Evolutionary conservation across 2,329 filamentous ascomycete species (phyloP), one percentile per base, ranked within the genome.

Genomic region (Madurella mycetomatis): DNA sequence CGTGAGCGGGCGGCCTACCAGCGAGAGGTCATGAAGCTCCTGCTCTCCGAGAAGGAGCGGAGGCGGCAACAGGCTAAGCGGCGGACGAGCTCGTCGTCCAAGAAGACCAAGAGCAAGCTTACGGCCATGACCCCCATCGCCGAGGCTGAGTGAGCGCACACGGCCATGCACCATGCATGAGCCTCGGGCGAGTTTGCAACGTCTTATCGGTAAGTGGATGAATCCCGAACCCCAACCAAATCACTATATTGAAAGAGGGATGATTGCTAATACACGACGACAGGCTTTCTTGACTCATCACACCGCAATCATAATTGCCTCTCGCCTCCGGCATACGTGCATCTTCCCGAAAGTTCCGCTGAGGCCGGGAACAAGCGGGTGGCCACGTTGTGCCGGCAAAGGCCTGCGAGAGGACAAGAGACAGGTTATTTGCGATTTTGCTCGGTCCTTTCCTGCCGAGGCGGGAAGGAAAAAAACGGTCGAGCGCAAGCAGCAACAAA

Each of bases 21-120:
- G 67, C 76, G 75, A 59, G 78, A 83, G 69, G 75, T 76, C 46
- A 66, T 81, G 59, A 73, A 76, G 60, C 72, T 76, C 60, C 64
- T 81, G 47, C 67, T 78, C 59, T 66, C 64, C 60, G 80, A 83
- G 72, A 81, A 81, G 76, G 80, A 83, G 70, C 72, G 74, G 51
- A 73, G 79, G 40, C 73, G 74, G 57, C 71, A 74, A 59, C 64
- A 65, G 16, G 69, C 72, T 34, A 73, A 70, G 64, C 71, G 72
- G 63, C 68, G 70, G 31, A 53, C 57, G 40, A 25, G 42, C 31
- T 32, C 55, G 8, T 65, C 66, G 32, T 72, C 72, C 67, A 83
- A 80, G 73, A 80, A 77, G 67, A 72, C 72, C 64, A 79, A 76
- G 72, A 70, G 63, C 63, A 79, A 77, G 72, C 67, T 71, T 50